These are phyloP conservation scores for Beauveria pseudobassiana DNA, from an alignment of 2,329 filamentous ascomycete species.

Conservation along the genomic window DNA sequence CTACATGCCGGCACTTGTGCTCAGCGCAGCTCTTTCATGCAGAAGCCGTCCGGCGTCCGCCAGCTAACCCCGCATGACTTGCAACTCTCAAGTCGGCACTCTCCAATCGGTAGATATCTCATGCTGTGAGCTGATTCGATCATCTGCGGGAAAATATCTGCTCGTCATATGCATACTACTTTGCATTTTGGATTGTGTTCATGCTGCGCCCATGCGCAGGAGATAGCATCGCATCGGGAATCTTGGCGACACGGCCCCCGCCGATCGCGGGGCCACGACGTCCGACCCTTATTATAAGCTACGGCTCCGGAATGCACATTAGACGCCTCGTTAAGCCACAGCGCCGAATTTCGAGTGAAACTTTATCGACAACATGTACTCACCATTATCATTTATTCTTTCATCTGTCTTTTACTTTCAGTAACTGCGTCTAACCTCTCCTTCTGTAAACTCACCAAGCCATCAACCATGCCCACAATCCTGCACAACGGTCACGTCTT, in stretches of 20 bases:
- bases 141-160: neutral
- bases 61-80: too few species aligned
- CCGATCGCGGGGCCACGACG: neutral
- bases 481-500: constrained; percentile 9
- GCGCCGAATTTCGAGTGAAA: neutral
- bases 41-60: too few species aligned
- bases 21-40: too few species aligned
- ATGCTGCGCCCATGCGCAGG: neutral
- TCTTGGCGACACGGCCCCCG: neutral
- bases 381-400: neutral
- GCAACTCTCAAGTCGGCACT: too few species aligned
- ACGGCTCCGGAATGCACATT: neutral
- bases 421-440: neutral
- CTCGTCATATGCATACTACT: neutral
- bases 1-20: too few species aligned
- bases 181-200: neutral
- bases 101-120: neutral
- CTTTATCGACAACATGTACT: neutral
- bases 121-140: neutral
- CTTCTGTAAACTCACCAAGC: neutral
- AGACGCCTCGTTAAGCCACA: neutral
- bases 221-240: neutral
- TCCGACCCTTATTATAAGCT: neutral
- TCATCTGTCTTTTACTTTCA: neutral
- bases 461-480: constrained; percentile 5